A percentile compares a stretch with the other conserved stretches of the same genome.
These are phyloP conservation scores for Floccularia luteovirens DNA, from an alignment of 768 basidiomycete species.

Conservation along the genomic window DNA sequence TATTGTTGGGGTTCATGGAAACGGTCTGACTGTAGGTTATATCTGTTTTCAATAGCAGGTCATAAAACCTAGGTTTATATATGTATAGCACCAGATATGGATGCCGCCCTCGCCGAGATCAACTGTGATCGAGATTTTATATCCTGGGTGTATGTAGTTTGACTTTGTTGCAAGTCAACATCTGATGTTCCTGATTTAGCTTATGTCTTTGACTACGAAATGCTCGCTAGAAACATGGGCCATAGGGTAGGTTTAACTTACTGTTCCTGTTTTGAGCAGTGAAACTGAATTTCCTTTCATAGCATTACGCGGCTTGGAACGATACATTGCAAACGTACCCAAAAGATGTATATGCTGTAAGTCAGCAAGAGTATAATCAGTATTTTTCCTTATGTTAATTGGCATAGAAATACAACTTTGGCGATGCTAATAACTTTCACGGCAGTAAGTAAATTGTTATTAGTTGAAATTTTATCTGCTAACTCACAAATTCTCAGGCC, in stretches of 20 bases:
- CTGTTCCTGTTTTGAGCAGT: slow-evolving; percentile 1
- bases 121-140: slow-evolving; percentile 67
- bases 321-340: background rate
- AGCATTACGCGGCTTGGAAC: slow-evolving; percentile 2
- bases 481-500: too few relatives aligned
- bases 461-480: too few relatives aligned
- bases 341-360: too few relatives aligned
- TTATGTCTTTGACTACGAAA: slow-evolving; percentile 31
- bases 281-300: background rate
- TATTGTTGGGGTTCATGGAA: slow-evolving; percentile 42
- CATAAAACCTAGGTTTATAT: background rate
- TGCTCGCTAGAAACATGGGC: slow-evolving; percentile 32
- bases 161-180: background rate
- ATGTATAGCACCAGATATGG: slow-evolving; percentile 42
- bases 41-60: background rate
- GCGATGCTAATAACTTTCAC: too few relatives aligned
- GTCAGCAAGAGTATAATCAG: too few relatives aligned
- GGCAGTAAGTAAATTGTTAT: too few relatives aligned
- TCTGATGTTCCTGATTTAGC: slow-evolving; percentile 16
- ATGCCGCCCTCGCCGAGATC: slow-evolving; percentile 59
- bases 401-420: too few relatives aligned
- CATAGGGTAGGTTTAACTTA: slow-evolving; percentile 22
- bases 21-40: slow-evolving; percentile 41
- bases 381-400: too few relatives aligned
- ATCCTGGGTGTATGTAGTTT: slow-evolving; percentile 35